These are phyloP conservation scores for Termitomyces sp. DNA, from an alignment of 1,284 basidiomycete species.

Conservation along the genomic window DNA sequence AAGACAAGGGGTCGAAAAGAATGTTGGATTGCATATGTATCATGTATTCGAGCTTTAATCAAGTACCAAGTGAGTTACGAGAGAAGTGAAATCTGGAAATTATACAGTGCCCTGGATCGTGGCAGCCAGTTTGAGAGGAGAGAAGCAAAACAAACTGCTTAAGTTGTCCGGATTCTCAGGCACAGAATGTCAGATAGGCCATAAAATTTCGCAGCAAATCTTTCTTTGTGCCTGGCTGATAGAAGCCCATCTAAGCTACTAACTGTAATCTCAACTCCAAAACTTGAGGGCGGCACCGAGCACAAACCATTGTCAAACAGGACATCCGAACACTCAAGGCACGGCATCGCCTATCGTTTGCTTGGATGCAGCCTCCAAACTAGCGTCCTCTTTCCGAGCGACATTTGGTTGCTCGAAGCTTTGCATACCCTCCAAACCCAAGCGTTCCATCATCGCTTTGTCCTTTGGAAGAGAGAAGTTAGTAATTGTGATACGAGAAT, in stretches of 20 bases:
- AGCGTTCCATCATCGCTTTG: constrained; percentile 89
- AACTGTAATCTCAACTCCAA: not conserved
- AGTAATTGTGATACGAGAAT: not conserved
- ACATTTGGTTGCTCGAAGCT: constrained; percentile 73
- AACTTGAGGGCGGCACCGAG: constrained; percentile 13
- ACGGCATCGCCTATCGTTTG: not conserved
- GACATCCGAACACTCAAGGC: constrained; percentile 1
- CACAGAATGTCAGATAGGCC: constrained; percentile 8
- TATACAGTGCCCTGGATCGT: not conserved
- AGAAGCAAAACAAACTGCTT: constrained; percentile 4
- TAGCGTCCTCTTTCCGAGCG: constrained; percentile 45
- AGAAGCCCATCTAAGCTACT: not conserved
- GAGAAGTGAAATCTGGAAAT: not conserved
- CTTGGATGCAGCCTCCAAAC: constrained; percentile 9
- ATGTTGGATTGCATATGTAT: not conserved
- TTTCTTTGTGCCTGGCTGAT: constrained; percentile 7
- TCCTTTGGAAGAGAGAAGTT: constrained; percentile 47
- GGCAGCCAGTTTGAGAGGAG: constrained; percentile 1
- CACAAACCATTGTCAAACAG: constrained; percentile 8
- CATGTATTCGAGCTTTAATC: constrained; percentile 5
- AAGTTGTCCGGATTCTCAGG: constrained; percentile 11
- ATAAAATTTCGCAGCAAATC: constrained; percentile 7
- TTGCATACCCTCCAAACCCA: constrained; percentile 89
- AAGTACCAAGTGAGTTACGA: not conserved
- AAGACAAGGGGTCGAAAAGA: not conserved